phyloP scores from a whole-genome alignment of 495 filamentous ascomycete species.

The Podospora didyma region DNA sequence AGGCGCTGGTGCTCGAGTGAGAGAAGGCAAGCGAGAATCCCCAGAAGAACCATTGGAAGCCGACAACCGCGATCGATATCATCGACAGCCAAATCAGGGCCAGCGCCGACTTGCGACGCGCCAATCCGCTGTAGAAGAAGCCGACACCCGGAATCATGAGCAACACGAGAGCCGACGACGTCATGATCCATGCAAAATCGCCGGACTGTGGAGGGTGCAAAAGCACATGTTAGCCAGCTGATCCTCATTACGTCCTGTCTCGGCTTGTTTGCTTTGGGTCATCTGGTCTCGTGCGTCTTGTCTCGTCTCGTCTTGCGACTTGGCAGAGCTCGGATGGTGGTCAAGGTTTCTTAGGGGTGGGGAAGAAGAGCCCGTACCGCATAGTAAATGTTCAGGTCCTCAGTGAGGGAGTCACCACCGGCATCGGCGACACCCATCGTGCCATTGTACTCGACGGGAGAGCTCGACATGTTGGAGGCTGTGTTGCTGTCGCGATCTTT shows the following conservation, averaged over 20 bases:
- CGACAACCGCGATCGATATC: constrained; percentile 86
- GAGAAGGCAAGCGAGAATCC: constrained; percentile 94
- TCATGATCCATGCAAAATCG: constrained; percentile 90
- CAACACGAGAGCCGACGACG: constrained; percentile 81
- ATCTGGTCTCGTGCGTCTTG: neutral
- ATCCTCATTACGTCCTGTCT: neutral
- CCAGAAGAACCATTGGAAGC: constrained; percentile 99
- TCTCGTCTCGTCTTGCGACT: neutral
- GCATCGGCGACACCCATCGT: constrained; percentile 41
- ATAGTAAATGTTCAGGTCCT: constrained; percentile 80
- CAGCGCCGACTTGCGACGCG: constrained; percentile 92
- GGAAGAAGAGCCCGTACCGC: constrained; percentile 49
- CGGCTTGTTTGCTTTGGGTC: neutral
- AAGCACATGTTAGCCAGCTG: neutral
- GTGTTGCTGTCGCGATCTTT: neutral
- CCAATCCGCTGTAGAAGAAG: constrained; percentile 98
- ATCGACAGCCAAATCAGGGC: constrained; percentile 95
- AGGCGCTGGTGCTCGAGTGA: constrained; percentile 74
- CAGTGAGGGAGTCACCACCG: constrained; percentile 69
- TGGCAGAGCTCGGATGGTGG: constrained; percentile 4
- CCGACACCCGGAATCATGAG: constrained; percentile 99
- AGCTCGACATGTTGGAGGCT: constrained; percentile 28
- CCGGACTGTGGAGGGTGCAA: constrained; percentile 62
- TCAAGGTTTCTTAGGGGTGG: too few relatives aligned
- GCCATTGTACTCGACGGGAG: constrained; percentile 60